Evolutionary conservation across 257 asterid genomes (phyloP).

Genomic region (Fraxinus anomala): DNA sequence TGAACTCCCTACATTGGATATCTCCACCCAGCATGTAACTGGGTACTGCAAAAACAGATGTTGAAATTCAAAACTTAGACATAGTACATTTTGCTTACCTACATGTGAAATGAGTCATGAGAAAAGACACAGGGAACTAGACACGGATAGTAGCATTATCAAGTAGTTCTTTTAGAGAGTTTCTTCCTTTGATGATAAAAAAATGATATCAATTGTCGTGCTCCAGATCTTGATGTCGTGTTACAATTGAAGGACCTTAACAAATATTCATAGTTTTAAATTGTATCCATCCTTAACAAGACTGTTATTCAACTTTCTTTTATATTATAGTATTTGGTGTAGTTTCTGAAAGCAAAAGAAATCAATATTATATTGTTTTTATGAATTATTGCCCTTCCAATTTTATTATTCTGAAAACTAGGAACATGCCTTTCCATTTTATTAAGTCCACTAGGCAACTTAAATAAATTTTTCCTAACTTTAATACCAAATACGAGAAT

Average conservation of each 20-base stretch:
- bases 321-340: not conserved
- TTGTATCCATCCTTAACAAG: not conserved
- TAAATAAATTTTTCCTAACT: not conserved
- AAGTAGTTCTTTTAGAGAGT: not conserved
- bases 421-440: not conserved
- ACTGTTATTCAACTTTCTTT: not conserved
- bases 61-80: not conserved
- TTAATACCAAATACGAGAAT: not conserved
- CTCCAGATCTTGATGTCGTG: not conserved
- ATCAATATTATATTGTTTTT: not conserved
- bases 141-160: not conserved
- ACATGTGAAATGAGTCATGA: not conserved
- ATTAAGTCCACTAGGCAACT: not conserved
- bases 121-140: not conserved
- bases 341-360: not conserved
- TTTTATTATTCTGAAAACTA: not conserved
- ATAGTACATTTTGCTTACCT: not conserved
- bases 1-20: constrained; percentile 64
- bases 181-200: not conserved
- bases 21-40: constrained; percentile 63
- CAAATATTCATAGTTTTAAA: not conserved
- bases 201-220: not conserved
- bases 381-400: not conserved
- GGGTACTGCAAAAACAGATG: constrained; percentile 49
- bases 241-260: not conserved